phyloP scores from a whole-genome alignment of 371 early-diverging fungal genomes.

The Mortierella sp. region DNA sequence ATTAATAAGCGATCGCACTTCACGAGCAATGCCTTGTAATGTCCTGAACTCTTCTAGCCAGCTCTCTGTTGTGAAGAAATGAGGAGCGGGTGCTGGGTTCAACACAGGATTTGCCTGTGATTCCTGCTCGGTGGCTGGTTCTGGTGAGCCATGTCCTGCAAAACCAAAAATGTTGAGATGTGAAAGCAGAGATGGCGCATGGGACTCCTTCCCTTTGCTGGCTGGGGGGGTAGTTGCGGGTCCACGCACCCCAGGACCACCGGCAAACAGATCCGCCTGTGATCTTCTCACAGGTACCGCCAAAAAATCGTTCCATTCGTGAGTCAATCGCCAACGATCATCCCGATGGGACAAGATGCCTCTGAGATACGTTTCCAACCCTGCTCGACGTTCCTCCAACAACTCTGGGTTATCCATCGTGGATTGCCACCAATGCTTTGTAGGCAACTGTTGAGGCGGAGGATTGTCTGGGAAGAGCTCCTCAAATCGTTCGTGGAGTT shows the following conservation, averaged over 20 bases:
- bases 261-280: constrained; percentile 54
- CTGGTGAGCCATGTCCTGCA: constrained; percentile 14
- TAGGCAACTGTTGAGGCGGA: constrained; percentile 73
- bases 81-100: constrained; percentile 31
- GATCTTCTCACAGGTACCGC: constrained; percentile 72
- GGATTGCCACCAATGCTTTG: constrained; percentile 76
- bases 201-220: constrained; percentile 10
- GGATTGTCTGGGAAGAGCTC: constrained; percentile 73
- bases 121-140: neutral
- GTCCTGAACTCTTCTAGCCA: constrained; percentile 88
- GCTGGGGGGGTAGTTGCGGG: constrained; percentile 23
- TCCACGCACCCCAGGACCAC: constrained; percentile 31
- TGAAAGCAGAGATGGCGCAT: constrained; percentile 35
- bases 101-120: constrained; percentile 11
- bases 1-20: constrained; percentile 78
- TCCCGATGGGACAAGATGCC: constrained; percentile 81
- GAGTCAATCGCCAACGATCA: constrained; percentile 81
- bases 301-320: constrained; percentile 81
- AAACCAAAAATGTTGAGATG: constrained; percentile 50
- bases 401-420: constrained; percentile 73
- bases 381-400: constrained; percentile 83
- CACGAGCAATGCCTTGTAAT: constrained; percentile 69
- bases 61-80: constrained; percentile 75
- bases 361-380: constrained; percentile 84
- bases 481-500: constrained; percentile 66